Evolutionary conservation across 441 rosid species (phyloP).

Genomic region (Eugenia klotzschiana): DNA sequence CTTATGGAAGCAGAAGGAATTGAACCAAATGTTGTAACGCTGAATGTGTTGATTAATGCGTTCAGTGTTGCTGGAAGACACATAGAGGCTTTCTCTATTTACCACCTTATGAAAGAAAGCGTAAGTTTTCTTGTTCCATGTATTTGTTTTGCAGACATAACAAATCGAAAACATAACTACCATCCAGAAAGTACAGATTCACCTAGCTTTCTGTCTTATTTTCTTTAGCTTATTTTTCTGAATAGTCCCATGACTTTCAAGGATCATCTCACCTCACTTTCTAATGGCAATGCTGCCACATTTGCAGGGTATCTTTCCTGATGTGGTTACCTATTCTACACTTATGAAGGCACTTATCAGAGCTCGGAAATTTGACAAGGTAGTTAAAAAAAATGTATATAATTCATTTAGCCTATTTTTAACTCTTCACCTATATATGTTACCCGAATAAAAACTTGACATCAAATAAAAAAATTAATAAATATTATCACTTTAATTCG

Average conservation of each 20-base stretch:
- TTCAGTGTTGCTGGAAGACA: conserved; percentile 53
- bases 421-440: too few species aligned
- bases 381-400: conserved; percentile 3
- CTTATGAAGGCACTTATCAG: conserved; percentile 61
- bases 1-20: conserved; percentile 58
- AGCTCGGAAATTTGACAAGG: conserved; percentile 48
- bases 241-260: background rate
- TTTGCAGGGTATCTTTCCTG: conserved; percentile 47
- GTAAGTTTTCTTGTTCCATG: conserved; percentile 9
- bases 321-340: conserved; percentile 46
- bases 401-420: too few species aligned
- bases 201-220: background rate
- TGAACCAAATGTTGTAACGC: conserved; percentile 47
- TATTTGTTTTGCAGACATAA: background rate
- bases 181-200: background rate
- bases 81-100: conserved; percentile 46
- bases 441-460: too few species aligned
- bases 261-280: background rate
- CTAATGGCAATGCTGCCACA: background rate
- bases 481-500: too few species aligned
- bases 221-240: background rate
- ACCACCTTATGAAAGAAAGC: conserved; percentile 33
- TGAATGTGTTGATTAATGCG: conserved; percentile 60
- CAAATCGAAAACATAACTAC: background rate
- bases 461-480: too few species aligned